These are phyloP conservation scores for Gaeumannomyces tritici DNA, from an alignment of 2,329 filamentous ascomycete genomes.

Conservation along the genomic window DNA sequence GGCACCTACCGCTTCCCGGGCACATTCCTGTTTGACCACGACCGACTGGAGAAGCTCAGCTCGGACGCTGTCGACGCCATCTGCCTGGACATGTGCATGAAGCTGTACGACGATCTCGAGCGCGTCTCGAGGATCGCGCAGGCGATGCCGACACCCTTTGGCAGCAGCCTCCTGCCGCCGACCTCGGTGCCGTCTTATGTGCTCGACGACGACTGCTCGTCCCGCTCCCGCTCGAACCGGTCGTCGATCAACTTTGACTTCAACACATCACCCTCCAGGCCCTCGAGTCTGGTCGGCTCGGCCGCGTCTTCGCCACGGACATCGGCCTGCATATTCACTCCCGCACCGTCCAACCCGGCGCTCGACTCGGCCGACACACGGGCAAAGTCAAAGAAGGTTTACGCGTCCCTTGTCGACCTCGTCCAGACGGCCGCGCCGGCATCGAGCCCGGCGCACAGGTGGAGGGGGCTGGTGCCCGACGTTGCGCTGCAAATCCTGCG, in stretches of 20 bases:
- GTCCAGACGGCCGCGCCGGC: constrained; percentile 38
- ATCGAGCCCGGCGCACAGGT: constrained; percentile 30
- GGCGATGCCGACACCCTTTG: constrained; percentile 5
- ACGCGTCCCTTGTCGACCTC: constrained; percentile 43
- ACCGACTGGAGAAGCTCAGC: constrained; percentile 50
- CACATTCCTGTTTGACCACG: constrained; percentile 57
- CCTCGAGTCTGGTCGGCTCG: constrained; percentile 42
- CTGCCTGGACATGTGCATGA: constrained; percentile 56
- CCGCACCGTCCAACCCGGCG: constrained; percentile 9
- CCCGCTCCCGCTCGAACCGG: constrained; percentile 15
- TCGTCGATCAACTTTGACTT: constrained; percentile 36
- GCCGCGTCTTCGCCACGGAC: constrained; percentile 39
- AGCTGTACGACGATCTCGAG: constrained; percentile 44
- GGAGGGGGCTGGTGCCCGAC: constrained; percentile 41
- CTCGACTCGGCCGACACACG: constrained; percentile 29
- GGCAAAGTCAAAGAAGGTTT: constrained; percentile 36
- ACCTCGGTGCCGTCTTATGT: constrained; percentile 16
- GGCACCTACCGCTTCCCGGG: constrained; percentile 30
- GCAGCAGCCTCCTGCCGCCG: constrained; percentile 3
- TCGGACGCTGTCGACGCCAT: constrained; percentile 52
- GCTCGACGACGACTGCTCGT: constrained; percentile 16
- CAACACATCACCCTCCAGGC: constrained; percentile 28
- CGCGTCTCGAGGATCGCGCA: constrained; percentile 27
- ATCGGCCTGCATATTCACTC: constrained; percentile 27
- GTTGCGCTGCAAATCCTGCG: constrained; percentile 51